These are phyloP conservation scores for Kodamaea fukazawae DNA, from an alignment of 805 yeast genomes.

Conservation along the genomic window DNA sequence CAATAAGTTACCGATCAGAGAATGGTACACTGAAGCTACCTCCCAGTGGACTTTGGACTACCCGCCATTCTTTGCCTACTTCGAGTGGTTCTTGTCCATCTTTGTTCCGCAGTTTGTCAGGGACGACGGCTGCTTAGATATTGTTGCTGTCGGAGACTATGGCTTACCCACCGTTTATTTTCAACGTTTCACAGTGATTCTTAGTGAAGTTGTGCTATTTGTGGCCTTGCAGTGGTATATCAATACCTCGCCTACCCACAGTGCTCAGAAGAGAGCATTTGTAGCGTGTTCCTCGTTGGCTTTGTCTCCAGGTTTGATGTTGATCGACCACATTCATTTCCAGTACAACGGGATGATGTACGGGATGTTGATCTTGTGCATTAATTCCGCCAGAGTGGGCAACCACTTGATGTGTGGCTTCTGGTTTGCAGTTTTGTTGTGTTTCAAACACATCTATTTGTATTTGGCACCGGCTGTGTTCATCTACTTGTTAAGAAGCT, in stretches of 20 bases:
- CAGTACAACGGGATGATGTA: conserved; percentile 95
- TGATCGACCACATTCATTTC: conserved; percentile 94
- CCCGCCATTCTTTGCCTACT: conserved; percentile 97
- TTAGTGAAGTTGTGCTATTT: conserved; percentile 71
- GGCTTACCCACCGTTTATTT: conserved; percentile 78
- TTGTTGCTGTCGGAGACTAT: conserved; percentile 62
- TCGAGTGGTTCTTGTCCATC: conserved; percentile 76
- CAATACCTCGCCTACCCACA: conserved; percentile 42
- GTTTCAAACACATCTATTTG: conserved; percentile 92
- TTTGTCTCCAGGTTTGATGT: conserved; percentile 83
- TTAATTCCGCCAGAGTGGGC: conserved; percentile 64
- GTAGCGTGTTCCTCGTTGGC: conserved; percentile 81
- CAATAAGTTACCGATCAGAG: conserved; percentile 59
- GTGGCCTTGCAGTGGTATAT: conserved; percentile 70
- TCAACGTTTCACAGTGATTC: conserved; percentile 78
- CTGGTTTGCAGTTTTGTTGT: conserved; percentile 71
- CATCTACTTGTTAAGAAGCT: conserved; percentile 69
- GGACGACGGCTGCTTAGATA: conserved; percentile 74
- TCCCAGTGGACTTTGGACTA: conserved; percentile 94
- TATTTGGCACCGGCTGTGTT: conserved; percentile 95
- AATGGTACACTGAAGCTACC: conserved; percentile 82
- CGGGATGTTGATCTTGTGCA: conserved; percentile 72
- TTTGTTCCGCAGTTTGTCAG: conserved; percentile 63
- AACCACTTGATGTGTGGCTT: conserved; percentile 60
- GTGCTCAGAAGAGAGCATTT: conserved; percentile 50